Conservation (phyloP, 371 early-diverging fungal species). For the Blakeslea trispora region DNA sequence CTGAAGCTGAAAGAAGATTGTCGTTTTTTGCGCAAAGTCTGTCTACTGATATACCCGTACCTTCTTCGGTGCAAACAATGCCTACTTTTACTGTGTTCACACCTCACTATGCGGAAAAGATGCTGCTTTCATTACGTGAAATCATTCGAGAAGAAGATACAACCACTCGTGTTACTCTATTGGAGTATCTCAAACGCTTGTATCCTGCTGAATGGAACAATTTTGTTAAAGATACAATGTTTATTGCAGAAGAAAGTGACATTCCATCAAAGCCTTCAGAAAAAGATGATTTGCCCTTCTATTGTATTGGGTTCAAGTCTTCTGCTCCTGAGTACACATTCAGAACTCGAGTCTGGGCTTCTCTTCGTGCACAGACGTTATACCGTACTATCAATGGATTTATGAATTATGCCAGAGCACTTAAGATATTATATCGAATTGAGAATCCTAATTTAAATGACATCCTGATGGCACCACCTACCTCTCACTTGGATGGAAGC, state of each 20-base stretch:
- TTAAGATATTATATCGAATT: constrained; percentile 80
- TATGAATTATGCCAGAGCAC: constrained; percentile 87
- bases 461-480: background rate
- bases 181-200: constrained; percentile 85
- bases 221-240: constrained; percentile 89
- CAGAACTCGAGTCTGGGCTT: constrained; percentile 89
- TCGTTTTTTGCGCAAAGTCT: constrained; percentile 89
- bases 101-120: constrained; percentile 90
- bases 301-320: constrained; percentile 84
- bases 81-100: constrained; percentile 90
- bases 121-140: constrained; percentile 79
- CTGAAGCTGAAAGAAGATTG: constrained; percentile 84
- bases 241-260: constrained; percentile 68
- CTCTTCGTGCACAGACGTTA: constrained; percentile 85
- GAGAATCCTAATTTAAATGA: constrained; percentile 78
- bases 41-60: constrained; percentile 78
- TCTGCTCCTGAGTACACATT: constrained; percentile 84
- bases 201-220: constrained; percentile 89
- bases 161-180: constrained; percentile 77
- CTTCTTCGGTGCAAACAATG: constrained; percentile 80
- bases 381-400: constrained; percentile 89
- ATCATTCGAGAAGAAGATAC: constrained; percentile 86
- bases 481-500: background rate
- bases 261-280: constrained; percentile 34
- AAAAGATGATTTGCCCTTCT: constrained; percentile 81